A percentile compares a stretch with the other conserved stretches of the same genome.
Evolutionary conservation across 2,329 filamentous ascomycete species (phyloP).

Genomic region (Teratosphaeria nubilosa): DNA sequence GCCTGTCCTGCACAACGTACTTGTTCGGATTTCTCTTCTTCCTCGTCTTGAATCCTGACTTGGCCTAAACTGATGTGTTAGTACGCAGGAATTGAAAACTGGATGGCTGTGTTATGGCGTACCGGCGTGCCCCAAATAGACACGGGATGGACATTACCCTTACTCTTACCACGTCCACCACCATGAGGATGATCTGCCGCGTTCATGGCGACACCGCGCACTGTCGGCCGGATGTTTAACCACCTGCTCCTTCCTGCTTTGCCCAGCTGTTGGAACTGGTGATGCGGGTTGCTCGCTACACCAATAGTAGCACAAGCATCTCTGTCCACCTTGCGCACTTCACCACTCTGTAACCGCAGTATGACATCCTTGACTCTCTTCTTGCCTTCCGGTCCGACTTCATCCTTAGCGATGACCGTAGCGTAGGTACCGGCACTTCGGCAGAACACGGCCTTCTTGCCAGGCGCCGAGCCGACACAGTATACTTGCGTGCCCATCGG

Average conservation of each 20-base stretch:
- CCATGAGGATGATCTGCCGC: slow-evolving; percentile 96
- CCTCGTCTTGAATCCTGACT: slow-evolving; percentile 86
- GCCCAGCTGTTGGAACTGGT: slow-evolving; percentile 81
- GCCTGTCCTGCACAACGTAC: slow-evolving; percentile 73
- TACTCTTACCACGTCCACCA: slow-evolving; percentile 97
- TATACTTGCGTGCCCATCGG: slow-evolving; percentile 88
- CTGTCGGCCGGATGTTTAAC: slow-evolving; percentile 89
- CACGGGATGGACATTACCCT: slow-evolving; percentile 91
- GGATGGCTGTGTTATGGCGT: slow-evolving; percentile 37
- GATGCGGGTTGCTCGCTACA: slow-evolving; percentile 83
- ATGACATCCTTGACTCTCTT: slow-evolving; percentile 70
- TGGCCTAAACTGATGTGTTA: slow-evolving; percentile 41
- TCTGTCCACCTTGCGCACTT: slow-evolving; percentile 78
- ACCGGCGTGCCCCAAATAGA: slow-evolving; percentile 95
- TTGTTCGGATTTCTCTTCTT: slow-evolving; percentile 83
- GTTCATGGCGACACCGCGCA: slow-evolving; percentile 98
- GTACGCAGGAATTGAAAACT: slow-evolving; percentile 2
- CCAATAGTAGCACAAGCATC: slow-evolving; percentile 93
- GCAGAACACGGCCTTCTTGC: slow-evolving; percentile 77
- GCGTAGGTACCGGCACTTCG: slow-evolving; percentile 90
- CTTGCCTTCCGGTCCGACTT: slow-evolving; percentile 39
- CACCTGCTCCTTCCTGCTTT: slow-evolving; percentile 91
- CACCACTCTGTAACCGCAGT: slow-evolving; percentile 82
- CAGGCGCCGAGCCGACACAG: slow-evolving; percentile 68
- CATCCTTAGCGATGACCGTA: slow-evolving; percentile 79